Base-by-base conservation (phyloP, 208 protist genomes). In the Acanthamoeba royreba region DNA sequence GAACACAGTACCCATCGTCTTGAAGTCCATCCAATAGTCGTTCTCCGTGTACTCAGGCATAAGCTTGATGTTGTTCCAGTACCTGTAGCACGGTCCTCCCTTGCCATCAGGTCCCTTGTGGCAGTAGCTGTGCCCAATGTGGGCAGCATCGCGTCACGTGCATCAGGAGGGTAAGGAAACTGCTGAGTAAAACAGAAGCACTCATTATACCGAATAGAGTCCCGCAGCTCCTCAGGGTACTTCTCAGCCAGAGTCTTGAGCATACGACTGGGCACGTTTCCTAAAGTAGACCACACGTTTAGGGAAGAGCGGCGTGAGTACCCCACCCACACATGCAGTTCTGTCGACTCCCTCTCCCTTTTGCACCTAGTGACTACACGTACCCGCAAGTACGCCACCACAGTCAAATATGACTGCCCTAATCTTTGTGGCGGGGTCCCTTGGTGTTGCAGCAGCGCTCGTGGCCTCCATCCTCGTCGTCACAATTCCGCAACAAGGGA, bases 11-110 rank as follows among this genome's bases (percentile, higher is more conserved):
- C 85, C 45, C 33, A 91, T 74, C n/a, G 85, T 49, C 43, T 91
- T 91, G 85, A 91, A 91, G 55, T 69, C 85, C 38, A 33, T 17
- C 85, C 85, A 91, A 38, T 91, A 91, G 55, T 91, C 53, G 40
- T 28, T 38, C 40, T 91, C 85, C 25, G 7, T 91, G 55, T 72
- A 91, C n/a, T 69, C 52, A 19, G 85, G 85, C 33, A 52, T 47
- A 5, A n/a, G 31, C 55, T 91, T 91, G 25, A 91, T 58, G 38
- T 91, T 91, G 85, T 58, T 72, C 85, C 85, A 91, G 40, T 72
- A 69, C 52, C 35, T 45, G 85, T 91, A 91, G 85, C 47, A 91
- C 22, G 53, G 52, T 28, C 85, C 85, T 13, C 33, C 33, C 3
- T 87, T 35, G 85, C 85, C 13, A 13, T 69, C 85, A 9, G 77